phyloP scores from a whole-genome alignment of 2,329 filamentous ascomycete genomes.

The Pleoardoris graminearum region DNA sequence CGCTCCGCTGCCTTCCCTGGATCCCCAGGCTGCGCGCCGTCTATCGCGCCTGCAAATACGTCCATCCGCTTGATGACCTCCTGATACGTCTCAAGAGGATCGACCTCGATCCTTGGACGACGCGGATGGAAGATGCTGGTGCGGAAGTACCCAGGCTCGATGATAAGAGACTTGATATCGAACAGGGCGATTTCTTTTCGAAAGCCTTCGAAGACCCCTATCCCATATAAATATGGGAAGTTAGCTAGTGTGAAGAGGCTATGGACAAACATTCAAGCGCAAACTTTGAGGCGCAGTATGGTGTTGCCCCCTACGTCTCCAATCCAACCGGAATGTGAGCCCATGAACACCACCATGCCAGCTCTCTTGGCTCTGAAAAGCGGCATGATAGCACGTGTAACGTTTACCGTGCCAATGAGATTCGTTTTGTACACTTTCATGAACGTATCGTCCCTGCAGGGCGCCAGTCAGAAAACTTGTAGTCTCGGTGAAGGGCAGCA shows the following conservation, averaged over 20 bases:
- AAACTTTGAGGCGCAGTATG: conserved; percentile 17
- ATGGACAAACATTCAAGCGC: conserved; percentile 12
- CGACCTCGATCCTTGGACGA: conserved; percentile 25
- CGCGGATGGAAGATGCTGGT: conserved; percentile 30
- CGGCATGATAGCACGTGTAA: conserved; percentile 43
- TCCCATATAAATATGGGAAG: neutral
- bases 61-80: conserved; percentile 20
- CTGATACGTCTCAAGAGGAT: neutral
- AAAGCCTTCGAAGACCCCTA: conserved; percentile 28
- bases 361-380: conserved; percentile 42
- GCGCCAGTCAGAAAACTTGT: no score
- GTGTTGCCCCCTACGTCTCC: conserved; percentile 20
- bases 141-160: conserved; percentile 47
- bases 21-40: conserved; percentile 22
- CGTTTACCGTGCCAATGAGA: conserved; percentile 43
- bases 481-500: no score
- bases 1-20: conserved; percentile 19
- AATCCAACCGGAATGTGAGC: conserved; percentile 13
- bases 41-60: conserved; percentile 13
- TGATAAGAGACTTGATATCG: conserved; percentile 39
- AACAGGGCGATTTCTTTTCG: conserved; percentile 32
- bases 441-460: conserved; percentile 4
- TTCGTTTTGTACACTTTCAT: conserved; percentile 45
- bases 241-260: neutral
- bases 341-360: conserved; percentile 47